A percentile compares a stretch with the other conserved stretches of the same genome.
These are phyloP conservation scores for Mortierella claussenii DNA, from an alignment of 192 early-diverging fungal species.

Conservation along the genomic window DNA sequence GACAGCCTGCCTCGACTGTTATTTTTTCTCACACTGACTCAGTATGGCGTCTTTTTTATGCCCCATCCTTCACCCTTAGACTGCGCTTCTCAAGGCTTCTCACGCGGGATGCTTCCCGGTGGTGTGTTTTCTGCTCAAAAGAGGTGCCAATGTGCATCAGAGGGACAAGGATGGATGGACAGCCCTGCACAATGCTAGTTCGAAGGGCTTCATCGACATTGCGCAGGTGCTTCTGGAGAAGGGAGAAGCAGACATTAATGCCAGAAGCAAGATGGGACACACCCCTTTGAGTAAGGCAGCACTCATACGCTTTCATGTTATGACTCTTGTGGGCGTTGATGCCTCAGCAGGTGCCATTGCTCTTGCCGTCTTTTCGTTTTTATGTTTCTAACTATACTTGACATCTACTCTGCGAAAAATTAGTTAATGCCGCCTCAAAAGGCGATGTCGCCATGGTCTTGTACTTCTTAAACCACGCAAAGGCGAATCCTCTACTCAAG, in stretches of 20 bases:
- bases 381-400: not conserved
- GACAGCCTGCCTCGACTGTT: not conserved
- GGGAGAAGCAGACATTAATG: conserved; percentile 68
- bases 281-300: conserved; percentile 72
- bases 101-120: conserved; percentile 70
- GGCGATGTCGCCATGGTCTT: conserved; percentile 73
- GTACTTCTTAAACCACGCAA: conserved; percentile 67
- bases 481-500: conserved; percentile 70
- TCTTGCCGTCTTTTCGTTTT: not conserved
- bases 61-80: conserved; percentile 53
- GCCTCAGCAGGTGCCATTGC: not conserved
- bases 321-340: too few species aligned
- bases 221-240: conserved; percentile 68
- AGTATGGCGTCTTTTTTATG: too few species aligned
- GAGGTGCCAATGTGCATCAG: conserved; percentile 70
- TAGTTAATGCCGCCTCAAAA: conserved; percentile 79
- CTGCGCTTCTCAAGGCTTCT: conserved; percentile 78
- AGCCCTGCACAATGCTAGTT: conserved; percentile 81
- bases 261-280: conserved; percentile 67
- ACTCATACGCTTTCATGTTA: too few species aligned
- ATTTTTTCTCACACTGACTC: too few species aligned
- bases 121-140: conserved; percentile 66
- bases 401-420: not conserved
- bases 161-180: conserved; percentile 84
- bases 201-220: conserved; percentile 67